Conservation (phyloP, 2,329 filamentous ascomycete species). For the Fusarium nematophilum region DNA sequence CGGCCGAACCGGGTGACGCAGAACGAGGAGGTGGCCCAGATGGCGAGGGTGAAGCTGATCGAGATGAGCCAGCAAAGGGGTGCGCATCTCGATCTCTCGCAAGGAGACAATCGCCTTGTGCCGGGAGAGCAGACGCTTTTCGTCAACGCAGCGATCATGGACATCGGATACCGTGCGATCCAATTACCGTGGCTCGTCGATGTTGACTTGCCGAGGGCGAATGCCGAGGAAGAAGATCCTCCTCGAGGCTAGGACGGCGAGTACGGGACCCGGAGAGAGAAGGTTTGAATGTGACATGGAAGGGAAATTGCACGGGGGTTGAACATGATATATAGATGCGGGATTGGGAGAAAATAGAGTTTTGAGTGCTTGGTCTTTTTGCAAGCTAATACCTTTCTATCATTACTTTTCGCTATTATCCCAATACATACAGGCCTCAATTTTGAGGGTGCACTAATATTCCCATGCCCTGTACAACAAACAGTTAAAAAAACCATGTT, state of each 20-base stretch:
- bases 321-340: no score
- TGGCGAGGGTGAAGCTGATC: slow-evolving; percentile 29
- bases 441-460: neutral
- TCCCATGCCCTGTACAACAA: slow-evolving; percentile 4
- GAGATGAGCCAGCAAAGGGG: slow-evolving; percentile 45
- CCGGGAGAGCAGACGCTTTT: slow-evolving; percentile 65
- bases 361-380: slow-evolving; percentile 15
- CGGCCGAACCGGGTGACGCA: slow-evolving; percentile 36
- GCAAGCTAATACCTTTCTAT: slow-evolving; percentile 29
- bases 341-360: no score
- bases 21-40: slow-evolving; percentile 9
- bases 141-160: slow-evolving; percentile 68
- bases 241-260: neutral
- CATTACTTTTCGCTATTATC: slow-evolving; percentile 25
- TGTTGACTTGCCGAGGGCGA: slow-evolving; percentile 52
- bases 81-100: slow-evolving; percentile 52
- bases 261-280: no score
- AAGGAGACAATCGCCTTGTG: slow-evolving; percentile 47
- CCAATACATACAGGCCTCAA: slow-evolving; percentile 14
- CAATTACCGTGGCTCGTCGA: slow-evolving; percentile 67
- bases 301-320: no score
- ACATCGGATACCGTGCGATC: slow-evolving; percentile 51
- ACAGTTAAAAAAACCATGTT: no score
- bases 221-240: neutral
- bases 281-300: no score